Evolutionary conservation across 1,139 yeast species (phyloP).

Genomic region (Lodderomyces elongisporus): DNA sequence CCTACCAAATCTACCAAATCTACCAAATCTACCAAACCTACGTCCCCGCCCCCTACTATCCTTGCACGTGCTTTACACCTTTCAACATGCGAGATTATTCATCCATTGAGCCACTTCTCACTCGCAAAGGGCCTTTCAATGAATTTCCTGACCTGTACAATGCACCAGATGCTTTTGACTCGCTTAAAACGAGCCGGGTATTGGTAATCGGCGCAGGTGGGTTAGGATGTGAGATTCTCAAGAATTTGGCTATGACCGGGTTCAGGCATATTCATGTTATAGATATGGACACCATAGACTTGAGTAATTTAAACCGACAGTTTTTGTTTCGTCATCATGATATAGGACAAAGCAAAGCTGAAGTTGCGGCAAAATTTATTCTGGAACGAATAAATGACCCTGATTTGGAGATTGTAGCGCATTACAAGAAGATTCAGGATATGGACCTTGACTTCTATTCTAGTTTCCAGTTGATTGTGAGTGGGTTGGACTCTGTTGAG

Average conservation of each 20-base stretch:
- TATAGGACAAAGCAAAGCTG: constrained; percentile 78
- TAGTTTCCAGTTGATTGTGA: constrained; percentile 68
- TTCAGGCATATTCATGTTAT: constrained; percentile 73
- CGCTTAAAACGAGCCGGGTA: constrained; percentile 31
- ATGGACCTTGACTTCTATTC: constrained; percentile 59
- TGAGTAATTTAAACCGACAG: constrained; percentile 86
- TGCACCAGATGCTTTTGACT: constrained; percentile 18
- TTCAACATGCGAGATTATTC: constrained; percentile 10
- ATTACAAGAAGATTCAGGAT: constrained; percentile 70
- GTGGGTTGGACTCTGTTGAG: constrained; percentile 87
- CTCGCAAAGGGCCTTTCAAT: constrained; percentile 36
- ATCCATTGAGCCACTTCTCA: constrained; percentile 23
- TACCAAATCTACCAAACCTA: no score
- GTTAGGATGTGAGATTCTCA: constrained; percentile 87
- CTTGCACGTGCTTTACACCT: no score
- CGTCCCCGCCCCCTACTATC: no score
- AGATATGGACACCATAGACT: constrained; percentile 93
- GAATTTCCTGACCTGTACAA: constrained; percentile 37
- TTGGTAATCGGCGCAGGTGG: constrained; percentile 92
- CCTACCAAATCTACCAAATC: no score
- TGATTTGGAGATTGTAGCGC: constrained; percentile 47
- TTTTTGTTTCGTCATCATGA: constrained; percentile 71
- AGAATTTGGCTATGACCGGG: constrained; percentile 75
- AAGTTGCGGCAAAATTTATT: constrained; percentile 67
- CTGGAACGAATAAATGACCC: constrained; percentile 38